A percentile compares a stretch with the other conserved stretches of the same genome.
These are phyloP conservation scores for Ophiostoma perfectum DNA, from an alignment of 2,329 filamentous ascomycete genomes.

Conservation along the genomic window DNA sequence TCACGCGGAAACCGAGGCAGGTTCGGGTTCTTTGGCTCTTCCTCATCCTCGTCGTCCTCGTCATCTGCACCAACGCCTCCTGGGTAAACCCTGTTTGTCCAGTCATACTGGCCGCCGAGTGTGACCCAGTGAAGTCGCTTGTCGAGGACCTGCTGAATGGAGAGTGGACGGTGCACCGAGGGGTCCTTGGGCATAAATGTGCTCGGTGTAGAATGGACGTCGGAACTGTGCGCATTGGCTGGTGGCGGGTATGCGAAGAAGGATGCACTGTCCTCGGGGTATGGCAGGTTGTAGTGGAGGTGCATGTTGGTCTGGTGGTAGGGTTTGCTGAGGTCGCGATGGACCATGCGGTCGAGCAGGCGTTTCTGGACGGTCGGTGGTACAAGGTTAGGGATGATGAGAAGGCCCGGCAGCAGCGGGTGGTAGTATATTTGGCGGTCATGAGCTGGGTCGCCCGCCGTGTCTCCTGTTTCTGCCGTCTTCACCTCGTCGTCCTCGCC, in stretches of 20 bases:
- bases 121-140: conserved; percentile 90
- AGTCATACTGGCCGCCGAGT: conserved; percentile 92
- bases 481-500: neutral
- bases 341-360: conserved; percentile 66
- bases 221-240: conserved; percentile 36
- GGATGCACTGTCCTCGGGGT: conserved; percentile 35
- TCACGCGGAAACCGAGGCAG: conserved; percentile 61
- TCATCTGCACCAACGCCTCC: conserved; percentile 21
- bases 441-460: neutral
- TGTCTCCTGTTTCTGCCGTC: neutral
- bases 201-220: conserved; percentile 50
- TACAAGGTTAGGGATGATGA: conserved; percentile 70
- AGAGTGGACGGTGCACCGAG: conserved; percentile 66
- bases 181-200: conserved; percentile 64
- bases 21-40: conserved; percentile 46
- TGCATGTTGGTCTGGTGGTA: conserved; percentile 76
- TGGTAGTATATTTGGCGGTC: conserved; percentile 56
- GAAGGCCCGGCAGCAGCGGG: conserved; percentile 66
- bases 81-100: conserved; percentile 82
- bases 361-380: conserved; percentile 61
- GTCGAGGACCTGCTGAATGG: conserved; percentile 63
- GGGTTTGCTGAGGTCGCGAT: conserved; percentile 60
- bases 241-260: conserved; percentile 51
- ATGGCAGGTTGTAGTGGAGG: conserved; percentile 35
- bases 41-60: conserved; percentile 34